Conservation (phyloP, 495 filamentous ascomycete species). For the Haplographium delicatum region DNA sequence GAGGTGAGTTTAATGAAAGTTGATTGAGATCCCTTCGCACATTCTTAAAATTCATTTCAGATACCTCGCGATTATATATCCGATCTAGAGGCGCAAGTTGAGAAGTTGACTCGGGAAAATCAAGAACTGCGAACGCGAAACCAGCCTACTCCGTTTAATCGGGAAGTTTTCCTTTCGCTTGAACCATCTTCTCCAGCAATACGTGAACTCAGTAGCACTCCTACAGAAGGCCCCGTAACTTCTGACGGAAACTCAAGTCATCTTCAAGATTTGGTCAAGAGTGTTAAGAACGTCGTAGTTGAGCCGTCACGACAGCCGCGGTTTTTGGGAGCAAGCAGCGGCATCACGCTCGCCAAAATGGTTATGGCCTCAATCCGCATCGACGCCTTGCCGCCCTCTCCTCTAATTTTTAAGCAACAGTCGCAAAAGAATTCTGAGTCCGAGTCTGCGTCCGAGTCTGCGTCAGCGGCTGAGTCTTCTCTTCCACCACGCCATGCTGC, state of each 20-base stretch:
- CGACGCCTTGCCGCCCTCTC: constrained; percentile 10
- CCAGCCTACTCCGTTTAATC: not conserved
- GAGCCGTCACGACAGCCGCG: constrained; percentile 24
- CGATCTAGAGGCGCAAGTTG: constrained; percentile 24
- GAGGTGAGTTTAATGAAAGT: constrained; percentile 14
- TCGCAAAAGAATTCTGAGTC: constrained; percentile 5
- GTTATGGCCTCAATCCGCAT: constrained; percentile 27
- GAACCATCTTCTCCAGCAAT: not conserved
- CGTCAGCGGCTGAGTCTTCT: constrained; percentile 18
- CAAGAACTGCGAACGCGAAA: constrained; percentile 17
- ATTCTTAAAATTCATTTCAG: not conserved
- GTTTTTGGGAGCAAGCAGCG: constrained; percentile 26
- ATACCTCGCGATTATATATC: constrained; percentile 26
- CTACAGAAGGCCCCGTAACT: not conserved
- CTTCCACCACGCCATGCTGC: constrained; percentile 27
- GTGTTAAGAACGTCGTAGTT: constrained; percentile 22
- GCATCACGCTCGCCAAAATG: constrained; percentile 27
- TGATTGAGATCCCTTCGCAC: not conserved
- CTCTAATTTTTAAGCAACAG: constrained; percentile 12
- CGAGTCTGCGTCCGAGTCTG: not conserved
- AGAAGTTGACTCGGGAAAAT: constrained; percentile 19
- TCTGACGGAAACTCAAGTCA: constrained; percentile 16
- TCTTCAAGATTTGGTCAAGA: constrained; percentile 24
- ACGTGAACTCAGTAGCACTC: not conserved
- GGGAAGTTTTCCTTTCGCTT: not conserved